Base-by-base conservation (phyloP, 179 eudicot genomes). In the Drosera spatulata region DNA sequence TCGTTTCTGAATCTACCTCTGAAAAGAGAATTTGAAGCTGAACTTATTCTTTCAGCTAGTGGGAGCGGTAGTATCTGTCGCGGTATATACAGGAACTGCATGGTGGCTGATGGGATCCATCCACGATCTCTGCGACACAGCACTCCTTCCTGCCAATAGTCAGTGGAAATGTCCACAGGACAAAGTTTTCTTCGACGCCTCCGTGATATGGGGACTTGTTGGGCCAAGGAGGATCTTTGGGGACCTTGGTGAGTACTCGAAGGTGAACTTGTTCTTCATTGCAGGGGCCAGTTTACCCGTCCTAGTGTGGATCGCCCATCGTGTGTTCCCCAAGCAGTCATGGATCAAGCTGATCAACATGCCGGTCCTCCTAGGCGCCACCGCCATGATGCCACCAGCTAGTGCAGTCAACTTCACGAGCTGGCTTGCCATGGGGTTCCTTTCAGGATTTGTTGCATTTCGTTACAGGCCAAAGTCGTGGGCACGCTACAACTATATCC, bases 201-300 rank as follows among this genome's bases (percentile, higher is more conserved):
- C 97, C 0, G 95, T 89, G 54, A 80, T 89, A 14, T 89, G 91
- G 91, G 97, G 97, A 13, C 68, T 89, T 15, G 78, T 89, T 6
- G 97, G 97, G n/a, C 97, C 97, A 0, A 78, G 81, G 3, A 75
- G 97, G 65, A 82, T 86, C 53, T 89, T 89, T 14, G 97, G 97
- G 39, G 64, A 87, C 64, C 80, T 89, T 0, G 97, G 97, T 0
- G 74, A 75, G 66, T 89, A 89, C 80, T 73, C 88, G 0, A 75
- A 82, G 4, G 73, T 84, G 41, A 89, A 89, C 70, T 89, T 82
- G 84, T 79, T 84, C 63, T 89, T 89, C 71, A 70, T 89, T n/a
- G 69, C 53, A 4, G 97, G 97, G 10, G 95, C 89, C 47, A 4
- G 76, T 12, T 82, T 80, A 5, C 91, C 95, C 10, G n/a, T 75